Percentiles rank a stretch among this genome's conserved stretches.
These are phyloP conservation scores for Pleurotus tuoliensis DNA, from an alignment of 768 basidiomycete genomes.

Conservation along the genomic window DNA sequence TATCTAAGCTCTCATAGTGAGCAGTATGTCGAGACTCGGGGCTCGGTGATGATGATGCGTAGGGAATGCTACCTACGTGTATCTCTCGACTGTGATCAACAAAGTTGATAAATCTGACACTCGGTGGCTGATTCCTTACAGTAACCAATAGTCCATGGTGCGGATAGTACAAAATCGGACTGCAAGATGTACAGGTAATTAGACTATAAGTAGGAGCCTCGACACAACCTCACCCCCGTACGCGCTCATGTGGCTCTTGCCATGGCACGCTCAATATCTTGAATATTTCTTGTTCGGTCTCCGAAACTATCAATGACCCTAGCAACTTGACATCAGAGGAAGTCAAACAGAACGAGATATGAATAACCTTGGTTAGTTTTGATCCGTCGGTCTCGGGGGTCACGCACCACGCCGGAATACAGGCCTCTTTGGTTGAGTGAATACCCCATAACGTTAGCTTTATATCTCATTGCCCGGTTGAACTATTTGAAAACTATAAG, in stretches of 20 bases:
- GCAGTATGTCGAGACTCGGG: no score
- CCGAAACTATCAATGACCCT: constrained; percentile 74
- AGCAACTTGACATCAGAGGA: neutral
- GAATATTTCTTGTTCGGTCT: constrained; percentile 88
- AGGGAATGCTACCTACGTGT: no score
- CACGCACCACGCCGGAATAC: constrained; percentile 67
- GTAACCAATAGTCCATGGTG: no score
- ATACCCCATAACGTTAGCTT: constrained; percentile 77
- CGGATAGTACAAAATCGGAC: no score
- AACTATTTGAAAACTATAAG: constrained; percentile 45
- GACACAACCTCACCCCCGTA: constrained; percentile 31
- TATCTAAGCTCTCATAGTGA: no score
- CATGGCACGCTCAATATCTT: constrained; percentile 72
- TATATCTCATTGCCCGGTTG: constrained; percentile 83
- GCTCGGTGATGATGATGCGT: no score
- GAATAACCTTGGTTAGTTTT: constrained; percentile 58
- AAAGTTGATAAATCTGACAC: no score
- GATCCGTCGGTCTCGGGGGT: constrained; percentile 56
- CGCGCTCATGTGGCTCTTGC: constrained; percentile 77
- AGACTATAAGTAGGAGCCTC: no score
- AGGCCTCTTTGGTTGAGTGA: constrained; percentile 88
- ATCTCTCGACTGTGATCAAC: no score
- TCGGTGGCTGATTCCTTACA: no score
- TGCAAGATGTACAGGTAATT: no score
- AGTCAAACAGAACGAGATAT: neutral